Base-by-base conservation (phyloP, 1,284 basidiomycete species). In the Ustilago trichophora region DNA sequence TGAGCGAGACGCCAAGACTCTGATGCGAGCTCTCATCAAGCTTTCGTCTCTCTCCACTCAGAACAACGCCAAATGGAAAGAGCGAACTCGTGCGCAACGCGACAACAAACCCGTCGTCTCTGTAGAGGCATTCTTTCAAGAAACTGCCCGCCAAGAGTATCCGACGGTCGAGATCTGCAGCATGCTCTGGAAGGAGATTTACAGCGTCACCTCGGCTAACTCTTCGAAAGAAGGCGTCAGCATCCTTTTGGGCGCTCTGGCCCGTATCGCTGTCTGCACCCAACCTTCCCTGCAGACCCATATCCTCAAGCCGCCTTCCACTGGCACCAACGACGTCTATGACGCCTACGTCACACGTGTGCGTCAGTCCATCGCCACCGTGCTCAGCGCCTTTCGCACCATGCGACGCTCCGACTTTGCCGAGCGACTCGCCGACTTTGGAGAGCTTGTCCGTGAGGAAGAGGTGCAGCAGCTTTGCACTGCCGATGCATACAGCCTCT, bases 381-480 rank as follows among this genome's bases (percentile, higher is more conserved):
- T 76, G 34, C 42, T 57, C n/a, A 48, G 57, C 22, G 50, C 56
- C 10, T 55, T 77, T 22, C 33, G 47, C 8, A 38, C 46, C 7
- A 72, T 69, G 57, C 65, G 65, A 16, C 45, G 71, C 13, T 25
- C 43, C 35, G 60, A 66, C 16, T 58, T 76, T 25, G 49, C 53
- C 15, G 46, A 59, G 24, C 36, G 54, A 35, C 48, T 78, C 6
- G 44, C 64, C 19, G 69, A 72, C 33, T 59, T 65, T 37, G 63
- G 66, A n/a, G 71, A 73, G 47, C 37, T 65, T 12, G 45, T 33
- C 16, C 49, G 58, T 27, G 69, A 72, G 42, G 52, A 63, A 19
- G 48, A 68, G 19, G 54, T 69, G 21, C 64, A 70, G 46, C 48
- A 58, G 43, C 55, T 77, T 15, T 76, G 76, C 44, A 51, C 51